phyloP scores from a whole-genome alignment of 2,329 filamentous ascomycete genomes.

The Cordyceps farinosa region DNA sequence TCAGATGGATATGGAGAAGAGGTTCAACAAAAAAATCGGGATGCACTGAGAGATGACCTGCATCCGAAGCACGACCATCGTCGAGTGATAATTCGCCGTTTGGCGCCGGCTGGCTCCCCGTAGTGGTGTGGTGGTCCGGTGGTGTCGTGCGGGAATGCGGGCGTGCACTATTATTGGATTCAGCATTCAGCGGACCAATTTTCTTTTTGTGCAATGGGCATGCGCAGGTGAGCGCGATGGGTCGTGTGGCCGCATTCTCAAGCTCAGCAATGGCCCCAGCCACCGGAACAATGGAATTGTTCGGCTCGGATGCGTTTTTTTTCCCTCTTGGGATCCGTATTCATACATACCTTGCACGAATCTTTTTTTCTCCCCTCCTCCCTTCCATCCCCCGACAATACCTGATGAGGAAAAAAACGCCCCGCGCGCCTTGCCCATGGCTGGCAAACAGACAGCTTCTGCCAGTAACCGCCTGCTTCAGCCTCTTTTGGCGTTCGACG shows the following conservation, averaged over 20 bases:
- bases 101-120: constrained; percentile 2
- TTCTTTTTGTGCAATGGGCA: constrained; percentile 4
- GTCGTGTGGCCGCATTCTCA: constrained; percentile 1
- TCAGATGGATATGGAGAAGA: not conserved
- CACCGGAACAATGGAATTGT: constrained; percentile 12
- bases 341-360: no score
- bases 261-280: not conserved
- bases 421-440: no score
- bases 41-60: not conserved
- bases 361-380: no score
- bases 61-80: not conserved
- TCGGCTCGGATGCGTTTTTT: no score
- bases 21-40: not conserved
- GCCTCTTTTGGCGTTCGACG: not conserved
- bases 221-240: not conserved
- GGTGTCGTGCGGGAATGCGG: not conserved
- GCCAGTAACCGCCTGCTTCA: not conserved
- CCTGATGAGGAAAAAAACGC: no score
- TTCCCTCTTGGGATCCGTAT: no score
- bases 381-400: no score
- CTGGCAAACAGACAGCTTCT: not conserved
- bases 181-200: not conserved
- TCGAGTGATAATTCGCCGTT: constrained; percentile 8
- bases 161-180: not conserved
- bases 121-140: not conserved